These are phyloP conservation scores for Stropharia rugosoannulata DNA, from an alignment of 768 basidiomycete species.

Conservation along the genomic window DNA sequence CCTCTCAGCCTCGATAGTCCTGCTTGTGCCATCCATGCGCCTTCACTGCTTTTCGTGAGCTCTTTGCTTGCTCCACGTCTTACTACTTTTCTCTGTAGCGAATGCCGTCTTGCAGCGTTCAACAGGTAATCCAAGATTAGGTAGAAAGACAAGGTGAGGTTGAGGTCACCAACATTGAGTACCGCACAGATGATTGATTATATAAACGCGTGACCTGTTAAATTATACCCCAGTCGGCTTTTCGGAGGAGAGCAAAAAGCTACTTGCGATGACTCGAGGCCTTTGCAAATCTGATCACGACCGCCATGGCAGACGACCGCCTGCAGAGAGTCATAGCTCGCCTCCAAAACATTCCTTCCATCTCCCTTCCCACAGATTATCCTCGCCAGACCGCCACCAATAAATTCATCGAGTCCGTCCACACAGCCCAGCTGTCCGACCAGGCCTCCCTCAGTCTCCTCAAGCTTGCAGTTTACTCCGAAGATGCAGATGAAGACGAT, in stretches of 20 bases:
- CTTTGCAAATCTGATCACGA: slow-evolving; percentile 3
- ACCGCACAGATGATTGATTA: too few species aligned
- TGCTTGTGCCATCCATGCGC: too few species aligned
- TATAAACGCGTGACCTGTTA: too few species aligned
- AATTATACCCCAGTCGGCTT: neutral
- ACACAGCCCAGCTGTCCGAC: slow-evolving; percentile 68
- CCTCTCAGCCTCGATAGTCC: too few species aligned
- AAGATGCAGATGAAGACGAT: slow-evolving; percentile 51
- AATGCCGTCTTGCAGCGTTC: too few species aligned
- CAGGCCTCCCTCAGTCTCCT: slow-evolving; percentile 77
- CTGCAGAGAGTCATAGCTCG: slow-evolving; percentile 59
- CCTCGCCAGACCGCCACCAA: slow-evolving; percentile 74
- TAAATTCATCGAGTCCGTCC: slow-evolving; percentile 83
- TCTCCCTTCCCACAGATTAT: slow-evolving; percentile 95
- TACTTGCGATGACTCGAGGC: slow-evolving; percentile 5
- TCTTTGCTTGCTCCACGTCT: too few species aligned
- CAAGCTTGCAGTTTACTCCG: slow-evolving; percentile 75
- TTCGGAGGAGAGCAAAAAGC: slow-evolving; percentile 2
- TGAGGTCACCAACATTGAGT: too few species aligned
- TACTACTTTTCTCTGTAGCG: too few species aligned
- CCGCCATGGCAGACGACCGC: slow-evolving; percentile 40
- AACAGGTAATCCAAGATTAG: too few species aligned
- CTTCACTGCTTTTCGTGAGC: too few species aligned
- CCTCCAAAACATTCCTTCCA: slow-evolving; percentile 80
- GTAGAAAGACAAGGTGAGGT: too few species aligned